phyloP scores from a whole-genome alignment of 1,284 basidiomycete species.

The Ustilago xerochloae region DNA sequence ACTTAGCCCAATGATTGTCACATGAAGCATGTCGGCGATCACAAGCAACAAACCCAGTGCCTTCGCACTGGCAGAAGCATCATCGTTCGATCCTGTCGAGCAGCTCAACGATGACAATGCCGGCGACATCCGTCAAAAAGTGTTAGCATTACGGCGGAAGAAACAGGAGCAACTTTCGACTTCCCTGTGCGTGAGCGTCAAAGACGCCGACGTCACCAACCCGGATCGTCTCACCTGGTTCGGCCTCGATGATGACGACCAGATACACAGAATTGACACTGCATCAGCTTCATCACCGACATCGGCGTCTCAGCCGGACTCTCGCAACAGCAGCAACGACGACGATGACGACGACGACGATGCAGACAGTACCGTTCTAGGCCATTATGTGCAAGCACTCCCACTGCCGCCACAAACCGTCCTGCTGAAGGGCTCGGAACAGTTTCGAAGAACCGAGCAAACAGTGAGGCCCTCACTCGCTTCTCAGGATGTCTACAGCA shows the following conservation, averaged over 20 bases:
- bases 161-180: constrained; percentile 10
- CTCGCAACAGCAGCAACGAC: constrained; percentile 11
- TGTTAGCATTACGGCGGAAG: constrained; percentile 13
- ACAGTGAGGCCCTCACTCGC: constrained; percentile 5
- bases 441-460: background rate
- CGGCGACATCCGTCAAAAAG: constrained; percentile 7
- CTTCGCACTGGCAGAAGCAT: background rate
- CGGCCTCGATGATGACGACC: constrained; percentile 13
- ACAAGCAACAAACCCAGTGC: background rate
- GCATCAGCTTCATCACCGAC: background rate
- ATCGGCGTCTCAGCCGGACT: background rate
- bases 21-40: background rate
- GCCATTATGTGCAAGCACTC: constrained; percentile 16
- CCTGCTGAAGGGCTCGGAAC: background rate
- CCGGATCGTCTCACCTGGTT: constrained; percentile 28
- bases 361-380: constrained; percentile 34
- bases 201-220: background rate
- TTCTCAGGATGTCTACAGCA: constrained; percentile 13
- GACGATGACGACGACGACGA: constrained; percentile 36
- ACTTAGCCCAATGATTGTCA: background rate
- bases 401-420: constrained; percentile 16
- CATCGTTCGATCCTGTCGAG: background rate
- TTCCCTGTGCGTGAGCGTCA: background rate
- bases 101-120: constrained; percentile 4
- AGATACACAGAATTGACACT: too few species aligned